Conservation (phyloP, 805 yeast species). For the Lipomyces lipofer region DNA sequence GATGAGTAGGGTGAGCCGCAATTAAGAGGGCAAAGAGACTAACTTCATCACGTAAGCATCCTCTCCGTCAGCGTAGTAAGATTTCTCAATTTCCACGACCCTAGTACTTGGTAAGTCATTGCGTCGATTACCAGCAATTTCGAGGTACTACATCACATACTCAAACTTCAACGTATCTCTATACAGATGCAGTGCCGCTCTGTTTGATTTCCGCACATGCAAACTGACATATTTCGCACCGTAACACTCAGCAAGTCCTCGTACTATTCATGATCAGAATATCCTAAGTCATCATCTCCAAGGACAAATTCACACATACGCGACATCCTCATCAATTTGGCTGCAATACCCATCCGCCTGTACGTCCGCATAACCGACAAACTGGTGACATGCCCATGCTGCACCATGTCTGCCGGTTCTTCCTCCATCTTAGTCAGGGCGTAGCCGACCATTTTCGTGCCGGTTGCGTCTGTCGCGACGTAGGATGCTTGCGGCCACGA, state of each 20-base stretch:
- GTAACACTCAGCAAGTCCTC: slow-evolving; percentile 77
- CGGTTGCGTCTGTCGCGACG: slow-evolving; percentile 73
- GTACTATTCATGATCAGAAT: slow-evolving; percentile 41
- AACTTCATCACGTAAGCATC: slow-evolving; percentile 96
- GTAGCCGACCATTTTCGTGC: slow-evolving; percentile 87
- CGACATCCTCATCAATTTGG: slow-evolving; percentile 82
- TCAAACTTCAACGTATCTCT: slow-evolving; percentile 81
- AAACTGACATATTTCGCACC: slow-evolving; percentile 80
- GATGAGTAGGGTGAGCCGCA: background rate
- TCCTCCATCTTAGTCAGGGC: slow-evolving; percentile 91
- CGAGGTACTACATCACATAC: slow-evolving; percentile 16
- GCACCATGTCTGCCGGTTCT: slow-evolving; percentile 61
- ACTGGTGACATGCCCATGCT: slow-evolving; percentile 93
- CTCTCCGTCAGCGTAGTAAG: slow-evolving; percentile 96
- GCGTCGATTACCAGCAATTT: no score
- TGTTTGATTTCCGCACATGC: slow-evolving; percentile 90
- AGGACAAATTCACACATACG: slow-evolving; percentile 32
- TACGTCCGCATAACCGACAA: slow-evolving; percentile 93
- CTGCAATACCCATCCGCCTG: slow-evolving; percentile 93
- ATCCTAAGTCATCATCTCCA: background rate
- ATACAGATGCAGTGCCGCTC: slow-evolving; percentile 92
- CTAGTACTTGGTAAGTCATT: slow-evolving; percentile 12
- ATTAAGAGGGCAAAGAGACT: slow-evolving; percentile 31
- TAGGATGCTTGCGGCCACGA: slow-evolving; percentile 98
- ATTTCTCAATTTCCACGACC: slow-evolving; percentile 76